A percentile compares a stretch with the other conserved stretches of the same genome.
Evolutionary conservation across 2,329 filamentous ascomycete genomes (phyloP).

Genomic region (Colletotrichum chrysophilum): DNA sequence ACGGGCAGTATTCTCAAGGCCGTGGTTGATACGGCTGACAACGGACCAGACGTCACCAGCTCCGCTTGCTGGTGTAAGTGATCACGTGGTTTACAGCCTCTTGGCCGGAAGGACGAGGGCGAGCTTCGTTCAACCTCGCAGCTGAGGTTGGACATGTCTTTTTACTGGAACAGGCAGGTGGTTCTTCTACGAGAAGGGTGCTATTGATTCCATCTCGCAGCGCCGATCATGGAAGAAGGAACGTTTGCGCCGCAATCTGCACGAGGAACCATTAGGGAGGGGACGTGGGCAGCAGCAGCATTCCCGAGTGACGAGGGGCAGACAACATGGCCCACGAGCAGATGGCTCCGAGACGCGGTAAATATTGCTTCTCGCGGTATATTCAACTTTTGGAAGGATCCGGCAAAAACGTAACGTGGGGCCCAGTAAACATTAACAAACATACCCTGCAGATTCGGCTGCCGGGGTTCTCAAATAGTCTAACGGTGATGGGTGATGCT

Average conservation of each 20-base stretch:
- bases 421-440: not conserved
- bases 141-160: not conserved
- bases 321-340: not conserved
- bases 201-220: not conserved
- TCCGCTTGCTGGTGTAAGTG: not conserved
- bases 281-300: not conserved
- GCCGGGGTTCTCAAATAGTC: slow-evolving; percentile 4
- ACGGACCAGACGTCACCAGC: not conserved
- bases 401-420: slow-evolving; percentile 3
- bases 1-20: not conserved
- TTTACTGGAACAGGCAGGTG: not conserved
- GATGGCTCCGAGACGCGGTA: not conserved
- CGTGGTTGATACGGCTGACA: not conserved
- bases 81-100: not conserved
- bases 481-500: slow-evolving; percentile 9
- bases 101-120: not conserved
- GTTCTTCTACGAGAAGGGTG: not conserved
- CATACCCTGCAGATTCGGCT: slow-evolving; percentile 12
- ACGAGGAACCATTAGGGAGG: not conserved
- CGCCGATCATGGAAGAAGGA: not conserved
- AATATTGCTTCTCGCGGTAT: not conserved
- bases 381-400: not conserved
- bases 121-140: not conserved
- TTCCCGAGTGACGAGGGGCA: not conserved
- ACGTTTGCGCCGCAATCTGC: not conserved